A percentile compares a stretch with the other conserved stretches of the same genome.
Conservation (phyloP, 2,329 filamentous ascomycete genomes). For the Colletotrichum liriopes region DNA sequence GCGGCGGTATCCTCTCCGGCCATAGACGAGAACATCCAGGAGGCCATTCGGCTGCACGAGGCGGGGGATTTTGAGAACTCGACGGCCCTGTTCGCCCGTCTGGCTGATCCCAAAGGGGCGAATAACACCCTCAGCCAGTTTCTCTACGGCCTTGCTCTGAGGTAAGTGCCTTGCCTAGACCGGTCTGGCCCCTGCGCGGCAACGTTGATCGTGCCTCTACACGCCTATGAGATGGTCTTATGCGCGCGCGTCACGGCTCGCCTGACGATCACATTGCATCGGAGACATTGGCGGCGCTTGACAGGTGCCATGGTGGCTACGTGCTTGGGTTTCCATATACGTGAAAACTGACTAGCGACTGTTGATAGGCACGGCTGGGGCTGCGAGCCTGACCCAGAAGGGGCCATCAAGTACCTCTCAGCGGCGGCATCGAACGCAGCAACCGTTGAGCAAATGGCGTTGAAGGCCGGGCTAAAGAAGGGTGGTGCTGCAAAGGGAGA, state of each 20-base stretch:
- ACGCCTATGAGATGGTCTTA: background rate
- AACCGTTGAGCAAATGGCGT: slow-evolving; percentile 85
- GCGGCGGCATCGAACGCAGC: slow-evolving; percentile 93
- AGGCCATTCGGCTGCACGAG: slow-evolving; percentile 96
- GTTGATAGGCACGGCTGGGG: slow-evolving; percentile 89
- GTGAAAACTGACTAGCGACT: slow-evolving; percentile 16
- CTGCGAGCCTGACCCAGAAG: slow-evolving; percentile 78
- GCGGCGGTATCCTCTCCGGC: slow-evolving; percentile 63
- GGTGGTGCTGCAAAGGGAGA: slow-evolving; percentile 97
- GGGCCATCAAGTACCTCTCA: slow-evolving; percentile 87
- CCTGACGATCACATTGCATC: slow-evolving; percentile 18
- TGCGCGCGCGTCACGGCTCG: slow-evolving; percentile 20
- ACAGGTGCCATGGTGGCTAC: slow-evolving; percentile 19
- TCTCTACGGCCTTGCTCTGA: slow-evolving; percentile 90
- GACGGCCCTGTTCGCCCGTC: slow-evolving; percentile 85
- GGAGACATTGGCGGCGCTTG: background rate
- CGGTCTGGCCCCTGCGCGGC: slow-evolving; percentile 20
- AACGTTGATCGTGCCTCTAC: slow-evolving; percentile 19
- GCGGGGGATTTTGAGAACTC: slow-evolving; percentile 83
- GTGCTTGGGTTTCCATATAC: slow-evolving; percentile 20
- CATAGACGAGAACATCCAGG: slow-evolving; percentile 84
- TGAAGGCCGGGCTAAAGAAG: slow-evolving; percentile 90
- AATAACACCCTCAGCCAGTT: slow-evolving; percentile 98
- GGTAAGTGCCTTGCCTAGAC: slow-evolving; percentile 67
- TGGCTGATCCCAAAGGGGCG: slow-evolving; percentile 86